Percentiles rank a stretch among this genome's conserved stretches.
These are phyloP conservation scores for Solanum appendiculatum DNA, from an alignment of 257 asterid species.

Conservation along the genomic window DNA sequence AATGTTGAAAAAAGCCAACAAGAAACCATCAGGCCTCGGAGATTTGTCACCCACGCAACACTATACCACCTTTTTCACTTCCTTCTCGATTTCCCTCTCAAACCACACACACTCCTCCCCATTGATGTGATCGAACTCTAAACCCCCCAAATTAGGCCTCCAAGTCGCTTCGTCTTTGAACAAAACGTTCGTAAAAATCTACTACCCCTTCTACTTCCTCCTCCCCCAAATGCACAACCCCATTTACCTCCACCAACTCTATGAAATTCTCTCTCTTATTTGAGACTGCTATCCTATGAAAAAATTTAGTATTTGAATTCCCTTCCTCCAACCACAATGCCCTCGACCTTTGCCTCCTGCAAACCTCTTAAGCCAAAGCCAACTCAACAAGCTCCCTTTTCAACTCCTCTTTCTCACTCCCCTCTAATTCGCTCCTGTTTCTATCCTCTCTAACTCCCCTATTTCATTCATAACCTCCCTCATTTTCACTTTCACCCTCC, in stretches of 20 bases:
- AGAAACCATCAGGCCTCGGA: background rate
- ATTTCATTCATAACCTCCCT: background rate
- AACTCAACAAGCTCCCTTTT: background rate
- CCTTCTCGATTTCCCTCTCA: background rate
- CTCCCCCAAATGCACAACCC: background rate
- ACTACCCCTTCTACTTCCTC: background rate
- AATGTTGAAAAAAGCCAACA: background rate
- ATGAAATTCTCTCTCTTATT: background rate
- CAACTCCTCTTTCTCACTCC: background rate
- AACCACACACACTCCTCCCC: background rate
- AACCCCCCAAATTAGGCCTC: background rate
- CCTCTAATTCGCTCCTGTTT: background rate
- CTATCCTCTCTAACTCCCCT: background rate
- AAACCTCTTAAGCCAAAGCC: background rate
- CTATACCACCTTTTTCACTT: background rate
- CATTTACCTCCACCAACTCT: background rate
- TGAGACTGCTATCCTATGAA: background rate
- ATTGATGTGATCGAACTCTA: background rate
- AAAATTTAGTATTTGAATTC: background rate
- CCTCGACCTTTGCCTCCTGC: background rate
- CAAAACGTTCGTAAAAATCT: background rate
- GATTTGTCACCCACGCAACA: background rate
- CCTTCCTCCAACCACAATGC: background rate
- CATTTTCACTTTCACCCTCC: background rate
- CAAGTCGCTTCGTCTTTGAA: background rate